These are phyloP conservation scores for Echinochloa phyllopogon DNA, from an alignment of 176 grass and related monocot genomes.

Conservation along the genomic window DNA sequence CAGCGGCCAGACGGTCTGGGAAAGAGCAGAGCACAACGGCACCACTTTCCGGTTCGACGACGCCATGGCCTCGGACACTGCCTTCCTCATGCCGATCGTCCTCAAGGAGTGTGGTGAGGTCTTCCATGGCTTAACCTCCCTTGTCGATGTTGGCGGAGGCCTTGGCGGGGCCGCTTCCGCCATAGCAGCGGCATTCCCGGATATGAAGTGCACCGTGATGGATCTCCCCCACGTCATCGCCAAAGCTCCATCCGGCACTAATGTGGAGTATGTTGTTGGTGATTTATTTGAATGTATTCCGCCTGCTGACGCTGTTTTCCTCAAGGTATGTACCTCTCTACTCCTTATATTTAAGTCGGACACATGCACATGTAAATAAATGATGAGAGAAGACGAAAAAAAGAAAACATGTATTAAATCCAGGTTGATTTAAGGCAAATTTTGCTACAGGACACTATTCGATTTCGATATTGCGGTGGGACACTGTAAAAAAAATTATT, in stretches of 20 bases:
- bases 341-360: not conserved
- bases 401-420: too few relatives aligned
- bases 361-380: too few relatives aligned
- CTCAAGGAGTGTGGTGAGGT: not conserved
- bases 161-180: not conserved
- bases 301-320: not conserved
- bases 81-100: slow-evolving; percentile 11
- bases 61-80: slow-evolving; percentile 37
- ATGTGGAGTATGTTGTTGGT: not conserved
- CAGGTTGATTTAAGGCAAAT: too few relatives aligned
- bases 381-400: too few relatives aligned
- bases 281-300: not conserved
- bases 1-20: not conserved
- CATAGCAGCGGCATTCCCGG: not conserved
- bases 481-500: too few relatives aligned
- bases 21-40: not conserved
- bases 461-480: too few relatives aligned
- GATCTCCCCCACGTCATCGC: not conserved
- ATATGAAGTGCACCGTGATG: not conserved
- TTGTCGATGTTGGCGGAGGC: slow-evolving; percentile 60
- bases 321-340: not conserved
- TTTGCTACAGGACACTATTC: too few relatives aligned
- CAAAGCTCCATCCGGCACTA: not conserved
- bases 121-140: slow-evolving; percentile 41
- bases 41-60: slow-evolving; percentile 23